phyloP scores from a whole-genome alignment of 202 grass and related monocot genomes.

The Setaria viridis region DNA sequence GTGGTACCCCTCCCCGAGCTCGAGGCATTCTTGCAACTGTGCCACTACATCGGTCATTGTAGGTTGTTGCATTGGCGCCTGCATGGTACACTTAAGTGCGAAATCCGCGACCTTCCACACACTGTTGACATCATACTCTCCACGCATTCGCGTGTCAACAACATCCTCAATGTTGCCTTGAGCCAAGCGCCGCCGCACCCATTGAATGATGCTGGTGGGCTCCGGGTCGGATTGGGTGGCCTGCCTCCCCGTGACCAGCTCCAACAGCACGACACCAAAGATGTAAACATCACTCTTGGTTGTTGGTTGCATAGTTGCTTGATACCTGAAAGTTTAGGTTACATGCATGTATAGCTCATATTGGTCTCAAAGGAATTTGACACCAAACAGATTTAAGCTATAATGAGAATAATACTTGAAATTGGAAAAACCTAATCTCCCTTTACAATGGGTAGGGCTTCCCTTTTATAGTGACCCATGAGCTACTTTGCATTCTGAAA shows the following conservation, averaged over 20 bases:
- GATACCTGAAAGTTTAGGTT: constrained; percentile 41
- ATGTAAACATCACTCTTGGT: constrained; percentile 60
- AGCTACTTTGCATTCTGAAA: no score
- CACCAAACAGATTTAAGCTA: no score
- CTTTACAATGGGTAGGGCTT: no score
- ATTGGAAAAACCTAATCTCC: no score
- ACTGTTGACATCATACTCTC: constrained; percentile 54
- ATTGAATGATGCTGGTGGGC: background rate
- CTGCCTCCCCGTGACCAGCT: constrained; percentile 45
- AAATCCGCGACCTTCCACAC: constrained; percentile 61
- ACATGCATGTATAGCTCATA: background rate
- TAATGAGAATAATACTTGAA: no score
- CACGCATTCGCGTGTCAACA: constrained; percentile 47
- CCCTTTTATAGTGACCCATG: no score
- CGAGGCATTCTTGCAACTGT: constrained; percentile 59
- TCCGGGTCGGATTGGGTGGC: constrained; percentile 32
- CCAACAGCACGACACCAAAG: constrained; percentile 51
- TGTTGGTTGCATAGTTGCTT: constrained; percentile 28
- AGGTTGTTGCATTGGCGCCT: constrained; percentile 35
- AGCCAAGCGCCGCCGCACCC: background rate
- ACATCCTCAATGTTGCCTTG: constrained; percentile 58
- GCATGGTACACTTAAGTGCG: constrained; percentile 51
- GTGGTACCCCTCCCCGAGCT: constrained; percentile 24
- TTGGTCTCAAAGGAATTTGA: no score
- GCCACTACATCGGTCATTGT: constrained; percentile 59